Conservation (phyloP, 371 early-diverging fungal genomes). For the Mucor plumbeus region DNA sequence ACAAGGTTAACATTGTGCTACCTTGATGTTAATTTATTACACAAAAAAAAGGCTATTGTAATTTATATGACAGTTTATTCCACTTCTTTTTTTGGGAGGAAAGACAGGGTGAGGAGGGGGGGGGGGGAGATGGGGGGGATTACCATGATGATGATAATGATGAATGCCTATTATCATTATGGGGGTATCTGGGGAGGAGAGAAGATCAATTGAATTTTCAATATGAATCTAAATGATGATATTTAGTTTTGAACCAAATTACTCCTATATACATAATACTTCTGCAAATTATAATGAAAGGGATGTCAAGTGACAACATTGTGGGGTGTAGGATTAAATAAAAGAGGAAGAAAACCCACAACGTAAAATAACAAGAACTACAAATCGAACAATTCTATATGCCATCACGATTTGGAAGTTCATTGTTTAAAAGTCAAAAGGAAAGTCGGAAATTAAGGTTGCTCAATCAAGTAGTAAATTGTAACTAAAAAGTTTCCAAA, state of each 20-base stretch:
- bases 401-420: slow-evolving; percentile 7
- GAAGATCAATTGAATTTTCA: neutral
- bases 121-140: neutral
- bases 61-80: neutral
- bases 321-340: neutral
- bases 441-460: slow-evolving; percentile 1
- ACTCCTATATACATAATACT: neutral
- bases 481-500: slow-evolving; percentile 9
- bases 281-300: neutral
- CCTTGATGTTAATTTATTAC: neutral
- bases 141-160: no score
- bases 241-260: neutral
- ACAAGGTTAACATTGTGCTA: slow-evolving; percentile 10
- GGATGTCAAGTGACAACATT: neutral
- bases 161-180: no score
- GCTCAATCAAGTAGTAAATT: neutral
- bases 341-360: neutral
- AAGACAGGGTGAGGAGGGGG: no score
- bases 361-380: slow-evolving; percentile 1
- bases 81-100: neutral
- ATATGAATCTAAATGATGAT: no score
- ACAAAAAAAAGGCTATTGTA: neutral
- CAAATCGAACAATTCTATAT: slow-evolving; percentile 14
- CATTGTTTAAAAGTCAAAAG: slow-evolving; percentile 11
- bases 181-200: neutral